phyloP scores from a whole-genome alignment of 805 yeast species.

The Starmerella stigmatis region DNA sequence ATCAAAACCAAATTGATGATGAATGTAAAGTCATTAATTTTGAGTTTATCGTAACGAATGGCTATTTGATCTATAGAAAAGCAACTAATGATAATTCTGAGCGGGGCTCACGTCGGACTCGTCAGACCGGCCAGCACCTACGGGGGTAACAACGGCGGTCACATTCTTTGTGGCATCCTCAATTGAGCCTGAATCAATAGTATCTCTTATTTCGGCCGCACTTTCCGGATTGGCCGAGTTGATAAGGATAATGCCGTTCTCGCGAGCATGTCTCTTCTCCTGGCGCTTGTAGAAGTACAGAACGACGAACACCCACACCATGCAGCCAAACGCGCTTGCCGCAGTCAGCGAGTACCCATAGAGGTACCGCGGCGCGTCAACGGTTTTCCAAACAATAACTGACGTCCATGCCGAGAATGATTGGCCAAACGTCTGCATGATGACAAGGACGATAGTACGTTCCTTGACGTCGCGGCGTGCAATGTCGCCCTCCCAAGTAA shows the following conservation, averaged over 20 bases:
- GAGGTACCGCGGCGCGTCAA: conserved; percentile 25
- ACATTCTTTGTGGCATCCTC: no score
- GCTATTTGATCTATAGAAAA: no score
- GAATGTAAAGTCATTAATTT: no score
- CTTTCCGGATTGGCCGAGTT: conserved; percentile 8
- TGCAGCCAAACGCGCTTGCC: conserved; percentile 17
- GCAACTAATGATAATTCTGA: no score
- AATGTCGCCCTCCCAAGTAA: conserved; percentile 50
- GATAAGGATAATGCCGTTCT: conserved; percentile 18
- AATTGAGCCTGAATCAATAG: no score
- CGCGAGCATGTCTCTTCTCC: conserved; percentile 13
- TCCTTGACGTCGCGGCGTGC: conserved; percentile 44
- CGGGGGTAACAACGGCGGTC: no score
- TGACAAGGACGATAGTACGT: conserved; percentile 42
- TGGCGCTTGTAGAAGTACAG: conserved; percentile 15
- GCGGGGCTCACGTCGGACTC: no score
- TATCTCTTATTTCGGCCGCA: no score
- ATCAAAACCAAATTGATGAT: no score
- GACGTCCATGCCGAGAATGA: conserved; percentile 46
- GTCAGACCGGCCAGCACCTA: no score
- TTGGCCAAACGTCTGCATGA: conserved; percentile 44
- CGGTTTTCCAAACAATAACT: conserved; percentile 35
- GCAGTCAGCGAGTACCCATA: conserved; percentile 25
- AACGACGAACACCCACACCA: conserved; percentile 22
- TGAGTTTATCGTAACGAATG: no score